Evolutionary conservation across 2,329 filamentous ascomycete species (phyloP), one percentile per base, ranked within the genome.

Genomic region (Alternaria solani): DNA sequence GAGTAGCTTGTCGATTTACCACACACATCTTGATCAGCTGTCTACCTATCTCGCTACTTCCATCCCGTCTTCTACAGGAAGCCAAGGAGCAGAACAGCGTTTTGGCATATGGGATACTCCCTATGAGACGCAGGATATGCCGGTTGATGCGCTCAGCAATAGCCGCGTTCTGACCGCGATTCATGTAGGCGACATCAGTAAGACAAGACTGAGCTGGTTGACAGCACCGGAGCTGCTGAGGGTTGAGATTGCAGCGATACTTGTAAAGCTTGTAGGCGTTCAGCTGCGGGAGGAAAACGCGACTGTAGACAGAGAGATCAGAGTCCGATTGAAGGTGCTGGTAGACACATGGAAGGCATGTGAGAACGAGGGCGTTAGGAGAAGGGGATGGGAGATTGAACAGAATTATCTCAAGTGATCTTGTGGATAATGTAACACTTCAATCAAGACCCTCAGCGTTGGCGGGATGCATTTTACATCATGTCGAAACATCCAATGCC

Each of bases 291-390:
- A 34, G 14, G 14, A 51, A 4, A 43, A 61, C 8, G 14, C 23
- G 30, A 23, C 51, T 8, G 20, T 56, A 5, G 20, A 51, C 8
- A 32, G 43, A 7, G 54, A 34, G 2, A n/a, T 70, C 11, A 39
- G 42, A 23, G 41, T 34, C 18, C 64, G 55, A 32, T 46, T 74
- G 9, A 42, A 61, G 18, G 39, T 5, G 8, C 20, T 70, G 28
- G n/a, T 68, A 30, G 44, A 30, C 8, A 56, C 36, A 12, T 77
- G 74, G 75, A 64, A 52, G 32, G 28, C 11, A 5, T 61, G 54
- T 57, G 67, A 64, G 36, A 71, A 65, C 46, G 75, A 76, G 49
- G 68, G 66, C n/a, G 68, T 74, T 5, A 67, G 75, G 43, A 66
- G 64, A 49, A 41, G 51, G 14, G 68, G 67, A 11, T 61, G 38